Conservation (phyloP, 2,329 filamentous ascomycete genomes). For the Aaosphaeria pasadenensis region DNA sequence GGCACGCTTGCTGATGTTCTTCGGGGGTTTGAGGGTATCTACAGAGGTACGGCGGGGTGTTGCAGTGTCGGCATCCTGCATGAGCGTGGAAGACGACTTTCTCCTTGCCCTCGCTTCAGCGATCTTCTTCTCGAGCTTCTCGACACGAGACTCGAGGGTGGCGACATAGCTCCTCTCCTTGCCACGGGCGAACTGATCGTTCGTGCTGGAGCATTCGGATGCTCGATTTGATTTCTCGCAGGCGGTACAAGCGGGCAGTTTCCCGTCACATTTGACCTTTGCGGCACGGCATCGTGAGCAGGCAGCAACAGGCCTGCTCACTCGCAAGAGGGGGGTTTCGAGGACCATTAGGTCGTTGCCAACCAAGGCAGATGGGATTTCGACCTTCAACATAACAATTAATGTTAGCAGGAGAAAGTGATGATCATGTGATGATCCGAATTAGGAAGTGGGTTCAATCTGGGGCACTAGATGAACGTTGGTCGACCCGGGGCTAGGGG, state of each 20-base stretch:
- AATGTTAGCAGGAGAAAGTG: too few species aligned
- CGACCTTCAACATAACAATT: too few species aligned
- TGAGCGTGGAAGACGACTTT: constrained; percentile 68
- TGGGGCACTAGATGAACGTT: too few species aligned
- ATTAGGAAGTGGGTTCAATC: too few species aligned
- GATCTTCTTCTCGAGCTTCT: constrained; percentile 79
- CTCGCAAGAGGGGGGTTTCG: constrained; percentile 62
- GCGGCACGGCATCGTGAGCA: constrained; percentile 82
- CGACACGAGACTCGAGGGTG: constrained; percentile 85
- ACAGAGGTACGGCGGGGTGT: constrained; percentile 50
- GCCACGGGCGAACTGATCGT: constrained; percentile 91
- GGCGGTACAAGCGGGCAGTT: constrained; percentile 89
- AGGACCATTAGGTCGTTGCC: constrained; percentile 41
- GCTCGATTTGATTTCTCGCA: constrained; percentile 89
- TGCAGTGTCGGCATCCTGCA: constrained; percentile 57
- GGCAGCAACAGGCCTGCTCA: constrained; percentile 75
- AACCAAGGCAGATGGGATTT: too few species aligned
- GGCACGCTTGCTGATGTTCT: constrained; percentile 36
- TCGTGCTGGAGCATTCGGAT: constrained; percentile 86
- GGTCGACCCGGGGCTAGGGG: too few species aligned
- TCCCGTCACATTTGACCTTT: constrained; percentile 98
- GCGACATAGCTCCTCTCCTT: constrained; percentile 97
- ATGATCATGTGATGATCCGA: too few species aligned
- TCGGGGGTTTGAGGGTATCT: constrained; percentile 30
- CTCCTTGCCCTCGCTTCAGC: constrained; percentile 62